phyloP scores from a whole-genome alignment of 768 basidiomycete species.

The Lactarius akahatsu region DNA sequence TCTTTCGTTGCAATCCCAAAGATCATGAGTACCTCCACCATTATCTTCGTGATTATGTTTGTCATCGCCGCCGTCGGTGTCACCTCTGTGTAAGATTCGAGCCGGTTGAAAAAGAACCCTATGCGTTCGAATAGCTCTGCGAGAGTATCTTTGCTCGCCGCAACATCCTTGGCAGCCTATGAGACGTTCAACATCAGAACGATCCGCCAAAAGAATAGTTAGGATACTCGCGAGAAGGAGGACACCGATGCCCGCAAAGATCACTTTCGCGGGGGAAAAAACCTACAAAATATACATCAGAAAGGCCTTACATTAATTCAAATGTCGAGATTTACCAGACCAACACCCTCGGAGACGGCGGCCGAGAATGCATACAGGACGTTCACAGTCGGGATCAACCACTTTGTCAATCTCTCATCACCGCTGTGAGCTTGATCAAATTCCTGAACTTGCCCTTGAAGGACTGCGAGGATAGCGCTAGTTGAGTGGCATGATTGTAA shows the following conservation, averaged over 20 bases:
- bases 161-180: neutral
- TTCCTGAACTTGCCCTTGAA: neutral
- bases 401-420: neutral
- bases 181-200: neutral
- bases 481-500: neutral
- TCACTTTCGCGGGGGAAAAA: neutral
- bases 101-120: neutral
- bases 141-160: neutral
- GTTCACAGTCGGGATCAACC: neutral
- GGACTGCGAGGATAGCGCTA: neutral
- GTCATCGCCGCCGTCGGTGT: neutral
- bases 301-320: neutral
- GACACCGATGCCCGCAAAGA: neutral
- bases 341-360: neutral
- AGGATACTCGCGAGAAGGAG: neutral
- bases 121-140: neutral
- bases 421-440: neutral
- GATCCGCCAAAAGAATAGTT: neutral
- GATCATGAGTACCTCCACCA: neutral
- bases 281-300: too few species aligned
- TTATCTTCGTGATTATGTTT: neutral
- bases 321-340: neutral
- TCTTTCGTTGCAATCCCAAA: neutral
- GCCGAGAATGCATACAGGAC: neutral
- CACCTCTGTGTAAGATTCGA: neutral